Base-by-base conservation (phyloP, 1,139 yeast species). In the Sugiyamaella japonica region DNA sequence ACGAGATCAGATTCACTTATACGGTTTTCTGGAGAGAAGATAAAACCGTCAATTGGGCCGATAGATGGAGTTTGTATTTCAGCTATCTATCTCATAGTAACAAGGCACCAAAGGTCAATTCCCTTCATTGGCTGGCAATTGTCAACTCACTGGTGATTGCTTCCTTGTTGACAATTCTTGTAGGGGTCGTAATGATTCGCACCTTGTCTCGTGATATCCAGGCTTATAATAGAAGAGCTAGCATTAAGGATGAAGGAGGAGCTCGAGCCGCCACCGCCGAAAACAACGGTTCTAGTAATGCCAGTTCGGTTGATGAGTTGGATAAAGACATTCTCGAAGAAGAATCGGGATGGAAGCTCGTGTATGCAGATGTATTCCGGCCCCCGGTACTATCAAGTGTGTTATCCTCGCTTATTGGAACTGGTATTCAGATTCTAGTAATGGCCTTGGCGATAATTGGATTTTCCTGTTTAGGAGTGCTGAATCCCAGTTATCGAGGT, bases 1-100 rank as follows among this genome's bases (percentile, higher is more conserved):
- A 55, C 13, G 68, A 74, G 1, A 81, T 89, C 45, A 90, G 93
- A 7, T 89, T 83, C 70, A 86, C 96, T 1, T 90, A 89, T 66
- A 82, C 96, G 0, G 91, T 90, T 3, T 86, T 86, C 67, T 90
- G 96, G 95, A 77, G 95, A 68, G 96, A 89, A 69, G 96, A 89
- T 58, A 73, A 75, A 48, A 77, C 83, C 2, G 76, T 87, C 31
- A 80, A 81, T 44, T 87, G 90, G 79, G 78, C 77, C 50, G 77
- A 83, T 58, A 76, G 97, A 62, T 89, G 96, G 95, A 83, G 83
- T 52, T 73, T 84, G 63, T 89, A 85, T 68, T 80, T 85, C 65
- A 78, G 81, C 53, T 78, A 77, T 31, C 51, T 49, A 28, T 39
- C 52, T 23, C 52, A 52, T 13, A 44, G 41, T 34, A 51, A 42